Conservation (phyloP, 257 asterid genomes). For the Solanum peruvianum region DNA sequence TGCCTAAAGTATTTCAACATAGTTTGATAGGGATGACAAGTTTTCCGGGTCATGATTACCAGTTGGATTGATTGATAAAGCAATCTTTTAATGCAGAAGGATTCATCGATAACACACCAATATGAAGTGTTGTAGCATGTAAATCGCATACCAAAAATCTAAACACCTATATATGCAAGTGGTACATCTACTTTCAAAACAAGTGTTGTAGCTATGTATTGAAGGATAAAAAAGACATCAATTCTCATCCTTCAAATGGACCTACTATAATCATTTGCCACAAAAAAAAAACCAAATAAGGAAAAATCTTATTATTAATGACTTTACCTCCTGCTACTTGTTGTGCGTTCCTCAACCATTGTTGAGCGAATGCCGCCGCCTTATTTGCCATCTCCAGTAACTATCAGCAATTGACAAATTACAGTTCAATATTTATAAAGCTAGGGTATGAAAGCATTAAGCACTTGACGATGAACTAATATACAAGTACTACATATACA, state of each 20-base stretch:
- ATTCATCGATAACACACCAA: not conserved
- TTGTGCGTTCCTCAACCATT: slow-evolving; percentile 75
- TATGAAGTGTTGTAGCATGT: not conserved
- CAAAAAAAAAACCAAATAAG: not conserved
- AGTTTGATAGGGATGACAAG: not conserved
- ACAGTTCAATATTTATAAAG: slow-evolving; percentile 1
- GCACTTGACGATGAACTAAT: not conserved
- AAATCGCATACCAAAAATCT: not conserved
- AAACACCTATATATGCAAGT: not conserved
- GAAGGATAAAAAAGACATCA: not conserved
- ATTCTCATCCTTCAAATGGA: not conserved
- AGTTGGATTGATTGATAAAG: not conserved
- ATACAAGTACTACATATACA: not conserved
- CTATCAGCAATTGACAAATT: slow-evolving; percentile 26
- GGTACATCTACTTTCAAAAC: not conserved
- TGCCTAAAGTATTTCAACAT: not conserved
- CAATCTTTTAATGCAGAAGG: not conserved
- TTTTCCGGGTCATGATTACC: not conserved
- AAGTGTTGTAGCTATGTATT: not conserved
- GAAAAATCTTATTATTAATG: not conserved
- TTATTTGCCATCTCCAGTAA: slow-evolving; percentile 52
- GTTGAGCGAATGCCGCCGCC: slow-evolving; percentile 59
- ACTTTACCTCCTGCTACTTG: slow-evolving; percentile 76
- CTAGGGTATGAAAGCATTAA: not conserved
- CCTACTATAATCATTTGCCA: not conserved